Evolutionary conservation across 2,329 filamentous ascomycete species (phyloP), one percentile per base, ranked within the genome.

Genomic region (Cladosporium sp.): DNA sequence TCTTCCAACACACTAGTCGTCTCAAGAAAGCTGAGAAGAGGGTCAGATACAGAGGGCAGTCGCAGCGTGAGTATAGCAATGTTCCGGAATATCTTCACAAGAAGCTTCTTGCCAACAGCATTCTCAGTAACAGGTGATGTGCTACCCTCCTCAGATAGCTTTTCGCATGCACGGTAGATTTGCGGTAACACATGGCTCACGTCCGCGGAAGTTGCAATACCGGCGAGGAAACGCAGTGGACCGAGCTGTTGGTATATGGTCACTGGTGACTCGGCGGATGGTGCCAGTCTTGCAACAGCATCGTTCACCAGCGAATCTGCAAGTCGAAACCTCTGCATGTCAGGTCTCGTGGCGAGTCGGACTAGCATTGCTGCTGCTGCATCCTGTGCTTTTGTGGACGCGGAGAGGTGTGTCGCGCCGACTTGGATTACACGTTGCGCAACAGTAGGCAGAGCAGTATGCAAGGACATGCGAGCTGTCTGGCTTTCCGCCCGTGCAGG

Each of bases 361-460:
- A 96, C 91, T 8, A 99, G 82, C 28, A 98, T 82, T 2, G 87
- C 84, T 66, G 90, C 92, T n/a, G 95, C 93, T 11, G 93, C 92
- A 77, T 95, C 92, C 65, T 91, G 87, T 75, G 97, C 94, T 72
- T 96, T 97, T 0, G 93, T 92, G 0, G 94, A 85, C 0, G 86
- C 87, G 6, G 86, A 81, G 18, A 98, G 84, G 73, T 92, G 91
- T 65, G 85, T 84, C 63, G 92, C 80, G 7, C 89, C 91, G 29
- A 96, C 77, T 0, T 87, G 86, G 5, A 97, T 80, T 11, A 95
- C 82, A 16, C 92, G 85, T 6, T 86, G 80, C 0, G 91, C 86
- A 65, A 97, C 85, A 1, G 85, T 85, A 0, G 94, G 92, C 1
- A 92, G 79, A 35, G 86, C 79, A 1, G 76, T 70, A 0, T 89